phyloP scores from a whole-genome alignment of 129 eudicot species.

The Flaveria brownii region DNA sequence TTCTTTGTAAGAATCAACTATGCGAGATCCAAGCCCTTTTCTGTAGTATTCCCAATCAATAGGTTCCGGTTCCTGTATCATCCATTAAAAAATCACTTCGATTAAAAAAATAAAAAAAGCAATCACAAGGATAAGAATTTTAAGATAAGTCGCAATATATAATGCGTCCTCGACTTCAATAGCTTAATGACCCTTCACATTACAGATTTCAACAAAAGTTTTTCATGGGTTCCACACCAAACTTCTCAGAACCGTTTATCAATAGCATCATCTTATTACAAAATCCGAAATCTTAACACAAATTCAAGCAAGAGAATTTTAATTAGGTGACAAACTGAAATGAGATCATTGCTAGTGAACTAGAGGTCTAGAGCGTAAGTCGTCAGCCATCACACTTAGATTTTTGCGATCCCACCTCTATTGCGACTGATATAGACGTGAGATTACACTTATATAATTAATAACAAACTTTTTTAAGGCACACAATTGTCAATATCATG shows the following conservation, averaged over 20 bases:
- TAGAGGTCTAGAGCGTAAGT: background rate
- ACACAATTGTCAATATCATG: background rate
- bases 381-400: background rate
- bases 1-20: slow-evolving; percentile 93
- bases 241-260: background rate
- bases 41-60: slow-evolving; percentile 96
- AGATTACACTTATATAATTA: background rate
- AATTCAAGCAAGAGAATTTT: background rate
- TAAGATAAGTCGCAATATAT: background rate
- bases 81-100: background rate
- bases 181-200: background rate
- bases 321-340: background rate
- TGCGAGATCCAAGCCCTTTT: slow-evolving; percentile 87
- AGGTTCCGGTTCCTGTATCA: slow-evolving; percentile 81
- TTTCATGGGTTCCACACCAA: background rate
- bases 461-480: background rate
- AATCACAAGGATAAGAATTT: slow-evolving; percentile 5
- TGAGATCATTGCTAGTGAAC: background rate
- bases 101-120: background rate
- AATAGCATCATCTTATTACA: background rate
- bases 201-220: background rate
- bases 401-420: background rate
- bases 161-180: background rate
- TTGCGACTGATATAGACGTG: background rate
- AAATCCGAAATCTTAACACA: background rate